These are phyloP conservation scores for Ogataea trehalophila DNA, from an alignment of 805 yeast genomes.

Conservation along the genomic window DNA sequence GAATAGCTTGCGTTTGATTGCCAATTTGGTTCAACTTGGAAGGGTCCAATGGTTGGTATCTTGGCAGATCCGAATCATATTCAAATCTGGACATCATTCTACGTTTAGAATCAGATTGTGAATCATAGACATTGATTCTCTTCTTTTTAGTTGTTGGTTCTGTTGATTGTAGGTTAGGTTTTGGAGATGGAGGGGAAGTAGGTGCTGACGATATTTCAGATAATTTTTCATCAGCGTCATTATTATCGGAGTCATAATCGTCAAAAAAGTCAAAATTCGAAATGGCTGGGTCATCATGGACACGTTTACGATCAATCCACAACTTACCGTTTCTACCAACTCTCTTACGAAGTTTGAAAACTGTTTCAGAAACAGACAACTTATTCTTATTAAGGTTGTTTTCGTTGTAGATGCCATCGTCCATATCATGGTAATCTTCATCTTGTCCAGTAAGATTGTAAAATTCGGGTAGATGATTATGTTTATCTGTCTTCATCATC, in stretches of 20 bases:
- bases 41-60: conserved; percentile 66
- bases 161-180: neutral
- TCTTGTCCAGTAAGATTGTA: conserved; percentile 33
- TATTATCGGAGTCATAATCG: conserved; percentile 1
- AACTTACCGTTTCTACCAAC: conserved; percentile 64
- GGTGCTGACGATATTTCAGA: conserved; percentile 8
- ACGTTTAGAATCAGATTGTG: conserved; percentile 27
- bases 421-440: conserved; percentile 12
- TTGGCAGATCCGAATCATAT: conserved; percentile 41
- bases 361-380: conserved; percentile 39
- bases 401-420: conserved; percentile 18
- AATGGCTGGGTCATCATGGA: conserved; percentile 16
- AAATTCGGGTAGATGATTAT: conserved; percentile 37
- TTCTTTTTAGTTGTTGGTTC: conserved; percentile 8
- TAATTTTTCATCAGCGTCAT: conserved; percentile 20
- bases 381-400: conserved; percentile 14
- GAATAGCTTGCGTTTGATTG: conserved; percentile 79
- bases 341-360: conserved; percentile 67
- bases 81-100: conserved; percentile 46
- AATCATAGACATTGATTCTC: conserved; percentile 31
- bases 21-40: conserved; percentile 77
- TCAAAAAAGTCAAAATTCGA: conserved; percentile 6
- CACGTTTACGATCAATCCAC: conserved; percentile 70
- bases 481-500: conserved; percentile 36
- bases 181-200: conserved; percentile 1